Evolutionary conservation across 768 basidiomycete genomes (phyloP), one percentile per base, ranked within the genome.

Genomic region (Lanmaoa rubissima): DNA sequence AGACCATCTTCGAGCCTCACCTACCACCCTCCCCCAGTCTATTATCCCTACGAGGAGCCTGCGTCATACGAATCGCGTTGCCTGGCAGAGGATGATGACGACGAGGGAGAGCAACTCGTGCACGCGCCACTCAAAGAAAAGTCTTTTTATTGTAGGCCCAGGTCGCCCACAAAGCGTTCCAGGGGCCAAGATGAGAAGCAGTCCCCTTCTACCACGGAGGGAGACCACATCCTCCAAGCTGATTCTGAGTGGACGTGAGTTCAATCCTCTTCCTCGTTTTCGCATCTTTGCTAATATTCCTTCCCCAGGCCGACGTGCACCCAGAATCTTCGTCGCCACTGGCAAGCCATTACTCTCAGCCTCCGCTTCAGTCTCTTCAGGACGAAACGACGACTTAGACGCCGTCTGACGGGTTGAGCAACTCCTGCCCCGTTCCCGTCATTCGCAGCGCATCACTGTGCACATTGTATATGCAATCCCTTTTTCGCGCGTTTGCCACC

Each of bases 281-380:
- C 31, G 4, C 39, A 24, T 8, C 16, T 19, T 47, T 19, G 14
- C 51, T 65, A 5, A 62, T n/a, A 10, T n/a, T 16, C 5, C 41
- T 6, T 16, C 35, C 34, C 8, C 61, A 85, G 82, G 4, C 86
- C 86, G 13, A 83, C 83, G 36, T 87, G 86, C 70, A 71, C 74
- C 10, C 75, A 85, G 65, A 73, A 70, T 46, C 69, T 87, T 42
- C 74, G 75, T 54, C 74, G 81, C 10, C 81, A 85, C 55, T 87
- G 86, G 85, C 82, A 85, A 62, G 83, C 84, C 10, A 58, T 86
- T 31, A 68, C 76, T 0, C 77, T 87, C 21, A 71, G 82, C 55
- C 61, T 86, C 32, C 76, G 83, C 42, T 86, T 87, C 62, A 72
- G 76, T 54, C 70, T 87, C 42, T 87, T 86, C 68, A 73, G 84